Base-by-base conservation (phyloP, 1,139 yeast genomes). In the Candida frijolesensis region DNA sequence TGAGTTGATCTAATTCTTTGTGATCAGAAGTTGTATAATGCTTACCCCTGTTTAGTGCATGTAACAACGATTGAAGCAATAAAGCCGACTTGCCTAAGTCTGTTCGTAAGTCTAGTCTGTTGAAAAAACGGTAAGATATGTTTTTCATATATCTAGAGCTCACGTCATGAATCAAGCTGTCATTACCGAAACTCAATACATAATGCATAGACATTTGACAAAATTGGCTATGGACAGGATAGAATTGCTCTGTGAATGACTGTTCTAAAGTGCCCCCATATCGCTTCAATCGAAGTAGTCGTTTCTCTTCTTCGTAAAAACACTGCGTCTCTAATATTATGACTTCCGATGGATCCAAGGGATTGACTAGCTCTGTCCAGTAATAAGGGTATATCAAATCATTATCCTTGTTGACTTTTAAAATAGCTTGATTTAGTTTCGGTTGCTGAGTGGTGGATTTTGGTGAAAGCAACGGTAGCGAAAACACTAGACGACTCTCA, bases 331-430 rank as follows among this genome's bases (percentile, higher is more conserved):
- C 78, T 2, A 73, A 35, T 0, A 71, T 55, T 12, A 70, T 53
- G 0, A 73, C 32, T 50, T 72, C 72, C 2, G 57, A 49, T 1
- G 53, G 53, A 46, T 72, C 55, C 3, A 68, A 32, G 0, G 78
- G 78, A 49, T 72, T 71, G 2, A 73, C 56, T 3, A 72, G 47
- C 54, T 73, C 78, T 9, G 76, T 71, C 78, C 78, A 73, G 52
- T 61, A 72, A 52, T 72, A 72, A 0, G 78, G 78, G 50, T 67
- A 72, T 6, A 73, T 54, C 12, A 72, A 54, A 53, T 73, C 78
- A 51, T 66, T 63, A 47, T 73, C 78, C 41, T 64, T 66, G 44
- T 68, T 72, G 5, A 60, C 50, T 7, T 52, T 50, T 1, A 70
- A 49, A 38, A 65, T 67, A 1, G 52, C 52, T 7, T 50, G 49